A percentile compares a stretch with the other conserved stretches of the same genome.
Evolutionary conservation across 768 basidiomycete genomes (phyloP).

Genomic region (Paxillus rubicundulus): DNA sequence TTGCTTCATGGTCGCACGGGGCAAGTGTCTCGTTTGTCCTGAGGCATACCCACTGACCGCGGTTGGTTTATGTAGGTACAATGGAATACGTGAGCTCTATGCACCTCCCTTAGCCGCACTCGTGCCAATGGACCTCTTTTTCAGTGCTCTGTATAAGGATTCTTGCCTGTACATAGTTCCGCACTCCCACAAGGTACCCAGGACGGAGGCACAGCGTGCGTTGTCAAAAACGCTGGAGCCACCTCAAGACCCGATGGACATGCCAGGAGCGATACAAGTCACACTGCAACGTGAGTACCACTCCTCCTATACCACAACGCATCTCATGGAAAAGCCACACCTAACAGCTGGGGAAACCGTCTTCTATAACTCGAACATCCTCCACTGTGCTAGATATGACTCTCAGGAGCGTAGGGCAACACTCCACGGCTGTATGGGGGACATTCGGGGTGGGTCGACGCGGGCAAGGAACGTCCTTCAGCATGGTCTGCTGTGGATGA

Average conservation of each 20-base stretch:
- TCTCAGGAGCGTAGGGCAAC: conserved; percentile 52
- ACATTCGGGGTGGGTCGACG: conserved; percentile 54
- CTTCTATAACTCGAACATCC: conserved; percentile 78
- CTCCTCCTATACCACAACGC: background rate
- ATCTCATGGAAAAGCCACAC: background rate
- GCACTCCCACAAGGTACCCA: conserved; percentile 55
- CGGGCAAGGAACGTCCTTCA: conserved; percentile 75
- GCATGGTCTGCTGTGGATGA: conserved; percentile 74
- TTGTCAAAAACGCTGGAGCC: conserved; percentile 51
- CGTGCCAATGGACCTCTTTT: background rate
- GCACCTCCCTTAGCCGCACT: background rate
- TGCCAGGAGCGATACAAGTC: conserved; percentile 66
- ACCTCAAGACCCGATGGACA: conserved; percentile 56
- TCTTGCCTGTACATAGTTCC: conserved; percentile 72
- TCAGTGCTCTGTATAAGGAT: conserved; percentile 65
- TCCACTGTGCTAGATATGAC: conserved; percentile 70
- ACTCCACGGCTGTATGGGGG: conserved; percentile 68
- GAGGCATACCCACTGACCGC: background rate
- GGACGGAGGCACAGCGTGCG: conserved; percentile 56
- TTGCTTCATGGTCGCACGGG: conserved; percentile 62
- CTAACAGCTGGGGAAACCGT: conserved; percentile 65
- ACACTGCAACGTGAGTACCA: conserved; percentile 48
- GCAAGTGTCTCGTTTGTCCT: conserved; percentile 37
- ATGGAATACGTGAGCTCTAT: conserved; percentile 71
- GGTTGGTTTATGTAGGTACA: conserved; percentile 48